Percentiles rank a stretch among this genome's conserved stretches.
These are phyloP conservation scores for Kodamaea alishanica DNA, from an alignment of 1,139 yeast genomes.

Conservation along the genomic window DNA sequence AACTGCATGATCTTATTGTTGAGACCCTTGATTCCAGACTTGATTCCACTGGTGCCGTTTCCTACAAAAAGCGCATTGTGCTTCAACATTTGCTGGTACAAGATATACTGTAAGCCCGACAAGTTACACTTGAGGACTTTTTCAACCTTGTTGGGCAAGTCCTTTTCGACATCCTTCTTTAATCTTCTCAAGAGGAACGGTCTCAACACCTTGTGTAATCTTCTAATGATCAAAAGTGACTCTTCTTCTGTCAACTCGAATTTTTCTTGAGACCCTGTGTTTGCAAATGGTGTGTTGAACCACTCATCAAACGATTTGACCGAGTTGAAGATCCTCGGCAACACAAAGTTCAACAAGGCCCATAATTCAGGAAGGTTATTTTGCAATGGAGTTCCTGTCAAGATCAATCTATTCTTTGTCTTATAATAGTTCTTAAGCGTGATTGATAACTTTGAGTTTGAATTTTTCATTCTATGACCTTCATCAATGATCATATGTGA, in stretches of 20 bases:
- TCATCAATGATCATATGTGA: constrained; percentile 87
- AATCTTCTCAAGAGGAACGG: constrained; percentile 92
- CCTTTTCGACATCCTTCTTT: constrained; percentile 96
- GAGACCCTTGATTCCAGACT: constrained; percentile 71
- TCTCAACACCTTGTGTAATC: constrained; percentile 92
- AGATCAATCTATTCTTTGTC: constrained; percentile 70
- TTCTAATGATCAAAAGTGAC: constrained; percentile 84
- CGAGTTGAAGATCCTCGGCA: constrained; percentile 78
- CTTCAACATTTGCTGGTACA: constrained; percentile 76
- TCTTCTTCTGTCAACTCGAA: constrained; percentile 88
- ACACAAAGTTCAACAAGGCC: constrained; percentile 75
- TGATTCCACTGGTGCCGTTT: constrained; percentile 33
- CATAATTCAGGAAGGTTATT: constrained; percentile 81
- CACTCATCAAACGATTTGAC: constrained; percentile 86
- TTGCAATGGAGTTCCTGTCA: constrained; percentile 87
- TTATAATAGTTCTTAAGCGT: constrained; percentile 72
- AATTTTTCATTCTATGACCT: constrained; percentile 85
- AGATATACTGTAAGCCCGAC: constrained; percentile 77
- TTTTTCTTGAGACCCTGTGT: constrained; percentile 77
- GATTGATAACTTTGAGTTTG: constrained; percentile 67
- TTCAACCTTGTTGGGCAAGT: constrained; percentile 92
- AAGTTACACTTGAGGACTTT: constrained; percentile 92
- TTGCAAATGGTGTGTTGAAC: constrained; percentile 84
- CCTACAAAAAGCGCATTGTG: constrained; percentile 53
- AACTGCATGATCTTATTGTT: constrained; percentile 94